Percentiles rank a stretch among this genome's conserved stretches.
These are phyloP conservation scores for Agastache rugosa DNA, from an alignment of 257 asterid species.

Conservation along the genomic window DNA sequence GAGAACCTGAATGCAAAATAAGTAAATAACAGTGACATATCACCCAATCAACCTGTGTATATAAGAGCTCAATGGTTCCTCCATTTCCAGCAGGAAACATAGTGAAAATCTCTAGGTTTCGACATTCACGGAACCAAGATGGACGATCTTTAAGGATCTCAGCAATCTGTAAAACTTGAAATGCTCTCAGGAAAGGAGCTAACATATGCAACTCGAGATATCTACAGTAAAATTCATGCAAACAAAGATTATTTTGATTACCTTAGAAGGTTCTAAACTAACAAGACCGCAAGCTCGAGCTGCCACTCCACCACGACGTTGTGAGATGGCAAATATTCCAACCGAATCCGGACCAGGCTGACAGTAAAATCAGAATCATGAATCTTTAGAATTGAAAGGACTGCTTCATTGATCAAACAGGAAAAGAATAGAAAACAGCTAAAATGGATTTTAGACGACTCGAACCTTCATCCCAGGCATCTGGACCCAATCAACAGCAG, in stretches of 20 bases:
- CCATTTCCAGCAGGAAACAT: conserved; percentile 85
- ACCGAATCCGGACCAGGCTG: conserved; percentile 99
- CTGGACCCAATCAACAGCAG: conserved; percentile 99
- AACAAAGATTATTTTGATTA: conserved; percentile 29
- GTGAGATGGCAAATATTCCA: conserved; percentile 96
- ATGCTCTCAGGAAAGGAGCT: neutral
- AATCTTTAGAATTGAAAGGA: conserved; percentile 1
- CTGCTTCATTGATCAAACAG: neutral
- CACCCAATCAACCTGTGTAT: conserved; percentile 63
- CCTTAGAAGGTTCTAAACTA: conserved; percentile 88
- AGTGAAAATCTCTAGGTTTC: conserved; percentile 79
- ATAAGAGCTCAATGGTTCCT: conserved; percentile 81
- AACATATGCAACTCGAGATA: neutral
- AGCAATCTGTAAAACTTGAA: conserved; percentile 60
- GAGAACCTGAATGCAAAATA: neutral
- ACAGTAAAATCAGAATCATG: conserved; percentile 24
- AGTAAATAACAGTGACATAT: neutral
- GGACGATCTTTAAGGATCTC: conserved; percentile 93
- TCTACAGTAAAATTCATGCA: neutral
- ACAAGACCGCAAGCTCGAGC: conserved; percentile 98
- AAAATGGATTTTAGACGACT: conserved; percentile 5
- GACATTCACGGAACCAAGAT: conserved; percentile 90
- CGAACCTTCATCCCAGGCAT: conserved; percentile 99
- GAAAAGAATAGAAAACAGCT: conserved; percentile 3
- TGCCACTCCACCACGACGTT: conserved; percentile 89